Evolutionary conservation across 495 filamentous ascomycete genomes (phyloP), one percentile per base, ranked within the genome.

Genomic region (Penicillium angulare): DNA sequence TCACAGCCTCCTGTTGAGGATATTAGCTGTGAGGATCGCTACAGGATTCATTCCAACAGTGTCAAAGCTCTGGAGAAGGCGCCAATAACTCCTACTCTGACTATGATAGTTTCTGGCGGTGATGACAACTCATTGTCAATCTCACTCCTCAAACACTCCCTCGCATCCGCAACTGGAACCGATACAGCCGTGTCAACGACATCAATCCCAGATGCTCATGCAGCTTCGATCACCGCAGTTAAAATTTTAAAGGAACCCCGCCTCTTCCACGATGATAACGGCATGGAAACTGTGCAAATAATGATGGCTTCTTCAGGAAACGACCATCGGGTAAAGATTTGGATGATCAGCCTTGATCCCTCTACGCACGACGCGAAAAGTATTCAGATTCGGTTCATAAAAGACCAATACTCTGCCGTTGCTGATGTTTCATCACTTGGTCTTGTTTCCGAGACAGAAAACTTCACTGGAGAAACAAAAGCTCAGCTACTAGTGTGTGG

Each of bases 101-200:
- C 72, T 23, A 27, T 92, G 7, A 52, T 92, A 15, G 62, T 85
- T n/a, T 86, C 87, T 0, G 90, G 87, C 13, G 88, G 92, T 5
- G 92, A 97, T 55, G 92, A 95, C 57, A 90, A 91, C 55, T 84
- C 86, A 3, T 58, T 96, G 0, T 80, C 78, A 0, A 57, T 92
- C 8, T 78, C 83, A 1, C 68, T 79, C 22, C 49, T 84, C 35
- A 40, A 47, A 35, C 59, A 58, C 15, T 31, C 43, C 20, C 22
- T 55, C 29, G 53, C 15, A 12, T 13, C 10, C 7, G 5, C 21
- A 17, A 26, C 43, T 5, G 34, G 35, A 9, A 27, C 40, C 24
- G 47, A 40, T 17, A 43, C 49, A n/a, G 26, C 31, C 7, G 53
- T 68, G n/a, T 63, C 57, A 35, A 82, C 81, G 9, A 63, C 81